A percentile compares a stretch with the other conserved stretches of the same genome.
These are phyloP conservation scores for Penicillium psychrofluorescens DNA, from an alignment of 495 filamentous ascomycete genomes.

Conservation along the genomic window DNA sequence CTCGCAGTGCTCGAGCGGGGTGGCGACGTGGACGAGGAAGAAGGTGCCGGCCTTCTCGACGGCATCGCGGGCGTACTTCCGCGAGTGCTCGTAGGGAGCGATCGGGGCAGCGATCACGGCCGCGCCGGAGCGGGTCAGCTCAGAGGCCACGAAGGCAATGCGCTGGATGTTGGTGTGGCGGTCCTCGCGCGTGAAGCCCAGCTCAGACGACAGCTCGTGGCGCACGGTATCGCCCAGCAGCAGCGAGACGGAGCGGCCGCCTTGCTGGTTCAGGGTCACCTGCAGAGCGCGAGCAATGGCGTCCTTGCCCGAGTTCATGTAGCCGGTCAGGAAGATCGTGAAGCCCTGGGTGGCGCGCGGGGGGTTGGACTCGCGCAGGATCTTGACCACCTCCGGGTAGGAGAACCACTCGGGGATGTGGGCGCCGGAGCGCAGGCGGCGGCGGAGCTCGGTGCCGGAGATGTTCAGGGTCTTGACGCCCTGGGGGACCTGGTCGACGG, in stretches of 20 bases:
- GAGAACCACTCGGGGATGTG: constrained; percentile 99
- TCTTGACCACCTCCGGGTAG: constrained; percentile 95
- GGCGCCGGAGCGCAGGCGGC: constrained; percentile 77
- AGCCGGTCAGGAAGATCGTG: constrained; percentile 96
- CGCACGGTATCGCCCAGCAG: constrained; percentile 94
- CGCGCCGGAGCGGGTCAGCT: constrained; percentile 85
- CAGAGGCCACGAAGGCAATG: constrained; percentile 92
- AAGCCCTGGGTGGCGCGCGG: constrained; percentile 86
- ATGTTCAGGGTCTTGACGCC: constrained; percentile 92
- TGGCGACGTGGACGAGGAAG: constrained; percentile 92
- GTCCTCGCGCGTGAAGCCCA: constrained; percentile 91
- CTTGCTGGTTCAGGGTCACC: constrained; percentile 97
- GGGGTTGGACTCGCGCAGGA: constrained; percentile 90
- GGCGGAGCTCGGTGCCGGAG: constrained; percentile 89
- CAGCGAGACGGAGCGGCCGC: constrained; percentile 87
- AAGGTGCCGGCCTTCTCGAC: constrained; percentile 83
- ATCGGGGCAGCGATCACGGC: constrained; percentile 98
- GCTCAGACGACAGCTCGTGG: constrained; percentile 84
- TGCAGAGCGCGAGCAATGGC: constrained; percentile 91
- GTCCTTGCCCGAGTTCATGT: constrained; percentile 94
- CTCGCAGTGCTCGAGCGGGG: constrained; percentile 85
- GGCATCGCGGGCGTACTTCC: constrained; percentile 69
- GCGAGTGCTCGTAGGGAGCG: constrained; percentile 77
- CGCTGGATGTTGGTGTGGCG: constrained; percentile 92
- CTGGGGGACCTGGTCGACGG: constrained; percentile 76